A percentile compares a stretch with the other conserved stretches of the same genome.
Evolutionary conservation across 257 asterid genomes (phyloP).

Genomic region (Penstemon barbatus): DNA sequence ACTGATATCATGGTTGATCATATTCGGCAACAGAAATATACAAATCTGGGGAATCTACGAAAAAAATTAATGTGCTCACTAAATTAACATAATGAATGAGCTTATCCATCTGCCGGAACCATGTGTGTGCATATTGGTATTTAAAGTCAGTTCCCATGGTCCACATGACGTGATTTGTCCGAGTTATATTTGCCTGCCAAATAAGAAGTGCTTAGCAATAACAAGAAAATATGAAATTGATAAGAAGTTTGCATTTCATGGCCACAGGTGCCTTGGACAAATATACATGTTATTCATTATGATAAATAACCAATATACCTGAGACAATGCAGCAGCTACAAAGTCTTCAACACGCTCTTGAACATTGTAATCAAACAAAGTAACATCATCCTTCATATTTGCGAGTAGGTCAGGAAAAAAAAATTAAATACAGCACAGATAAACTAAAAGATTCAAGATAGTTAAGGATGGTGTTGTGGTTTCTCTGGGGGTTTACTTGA

Average conservation of each 20-base stretch:
- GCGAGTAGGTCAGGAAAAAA: background rate
- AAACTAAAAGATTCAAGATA: constrained; percentile 17
- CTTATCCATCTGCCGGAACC: constrained; percentile 63
- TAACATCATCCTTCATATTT: constrained; percentile 37
- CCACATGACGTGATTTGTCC: constrained; percentile 54
- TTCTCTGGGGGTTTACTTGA: constrained; percentile 33
- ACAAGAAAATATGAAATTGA: background rate
- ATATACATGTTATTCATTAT: constrained; percentile 1
- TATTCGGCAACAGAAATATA: background rate
- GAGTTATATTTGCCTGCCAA: constrained; percentile 50
- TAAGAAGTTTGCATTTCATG: background rate
- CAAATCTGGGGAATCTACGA: background rate
- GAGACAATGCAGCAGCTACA: constrained; percentile 48
- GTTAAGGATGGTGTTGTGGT: constrained; percentile 2
- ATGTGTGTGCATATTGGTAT: constrained; percentile 49
- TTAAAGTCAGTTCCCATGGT: constrained; percentile 58
- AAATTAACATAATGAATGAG: constrained; percentile 53
- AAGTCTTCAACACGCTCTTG: constrained; percentile 48
- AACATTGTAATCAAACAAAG: constrained; percentile 48
- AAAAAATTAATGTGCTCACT: constrained; percentile 29
- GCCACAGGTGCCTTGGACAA: constrained; percentile 4
- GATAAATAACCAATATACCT: constrained; percentile 30
- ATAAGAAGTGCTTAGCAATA: background rate
- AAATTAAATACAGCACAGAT: background rate
- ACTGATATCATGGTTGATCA: background rate